These are phyloP conservation scores for Ambrosiella beaveri DNA, from an alignment of 2,329 filamentous ascomycete genomes.

Conservation along the genomic window DNA sequence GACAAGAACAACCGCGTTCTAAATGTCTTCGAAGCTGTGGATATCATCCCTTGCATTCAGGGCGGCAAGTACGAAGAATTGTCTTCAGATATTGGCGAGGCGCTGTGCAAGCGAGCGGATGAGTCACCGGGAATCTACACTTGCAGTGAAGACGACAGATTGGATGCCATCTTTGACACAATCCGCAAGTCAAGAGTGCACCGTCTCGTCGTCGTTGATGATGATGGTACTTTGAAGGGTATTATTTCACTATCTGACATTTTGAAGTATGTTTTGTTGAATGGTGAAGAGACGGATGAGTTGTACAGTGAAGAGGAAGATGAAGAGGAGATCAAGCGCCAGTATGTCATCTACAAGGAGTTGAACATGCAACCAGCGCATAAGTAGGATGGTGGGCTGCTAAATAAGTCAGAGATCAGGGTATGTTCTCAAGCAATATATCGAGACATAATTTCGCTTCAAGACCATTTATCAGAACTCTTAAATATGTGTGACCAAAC, in stretches of 20 bases:
- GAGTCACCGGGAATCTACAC: constrained; percentile 96
- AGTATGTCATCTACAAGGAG: constrained; percentile 4
- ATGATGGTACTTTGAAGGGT: constrained; percentile 68
- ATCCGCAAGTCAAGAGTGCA: constrained; percentile 91
- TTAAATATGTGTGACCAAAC: no score
- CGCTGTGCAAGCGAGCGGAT: constrained; percentile 67
- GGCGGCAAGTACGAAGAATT: constrained; percentile 85
- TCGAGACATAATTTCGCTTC: no score
- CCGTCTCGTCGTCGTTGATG: constrained; percentile 81
- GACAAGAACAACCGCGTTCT: constrained; percentile 62
- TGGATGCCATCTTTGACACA: constrained; percentile 93
- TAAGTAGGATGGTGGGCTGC: constrained; percentile 1
- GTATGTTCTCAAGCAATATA: no score
- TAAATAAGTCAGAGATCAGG: no score
- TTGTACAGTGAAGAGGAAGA: constrained; percentile 20
- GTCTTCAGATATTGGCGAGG: constrained; percentile 70
- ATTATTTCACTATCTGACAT: constrained; percentile 92
- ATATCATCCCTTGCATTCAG: constrained; percentile 92
- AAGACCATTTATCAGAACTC: no score
- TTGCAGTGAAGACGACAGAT: constrained; percentile 74
- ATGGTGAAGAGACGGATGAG: constrained; percentile 41
- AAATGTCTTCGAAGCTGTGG: constrained; percentile 95
- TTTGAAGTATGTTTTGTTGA: constrained; percentile 77
- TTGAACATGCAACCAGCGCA: constrained; percentile 6
- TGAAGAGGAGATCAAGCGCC: constrained; percentile 12